Conservation (phyloP, 2,329 filamentous ascomycete species). For the Ophiostoma piceae region DNA sequence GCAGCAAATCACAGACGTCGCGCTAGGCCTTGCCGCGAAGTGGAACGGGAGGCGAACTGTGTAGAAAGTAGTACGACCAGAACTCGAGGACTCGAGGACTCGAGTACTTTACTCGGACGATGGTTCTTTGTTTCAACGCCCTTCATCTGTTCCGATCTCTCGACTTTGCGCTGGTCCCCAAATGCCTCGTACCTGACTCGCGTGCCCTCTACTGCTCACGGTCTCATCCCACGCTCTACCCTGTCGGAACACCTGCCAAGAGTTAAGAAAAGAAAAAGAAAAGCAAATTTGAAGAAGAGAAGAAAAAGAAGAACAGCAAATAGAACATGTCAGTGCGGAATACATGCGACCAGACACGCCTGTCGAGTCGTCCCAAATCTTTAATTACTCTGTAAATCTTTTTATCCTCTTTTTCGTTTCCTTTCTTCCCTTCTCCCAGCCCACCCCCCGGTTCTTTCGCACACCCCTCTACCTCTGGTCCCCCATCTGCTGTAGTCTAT, state of each 20-base stretch:
- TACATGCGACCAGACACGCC: background rate
- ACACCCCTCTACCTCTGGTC: background rate
- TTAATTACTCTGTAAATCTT: background rate
- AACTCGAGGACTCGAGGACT: background rate
- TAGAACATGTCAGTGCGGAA: background rate
- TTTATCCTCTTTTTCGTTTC: background rate
- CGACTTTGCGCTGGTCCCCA: background rate
- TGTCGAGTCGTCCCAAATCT: background rate
- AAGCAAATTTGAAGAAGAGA: background rate
- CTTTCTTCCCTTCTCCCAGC: background rate
- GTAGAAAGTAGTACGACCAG: slow-evolving; percentile 3
- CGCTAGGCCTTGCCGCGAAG: slow-evolving; percentile 11
- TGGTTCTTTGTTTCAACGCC: background rate
- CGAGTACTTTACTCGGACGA: background rate
- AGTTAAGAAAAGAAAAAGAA: background rate
- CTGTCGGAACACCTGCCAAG: background rate
- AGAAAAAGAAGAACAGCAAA: too few relatives aligned
- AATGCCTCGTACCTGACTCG: background rate
- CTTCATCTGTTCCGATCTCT: background rate
- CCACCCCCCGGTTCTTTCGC: background rate
- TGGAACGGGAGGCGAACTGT: slow-evolving; percentile 9
- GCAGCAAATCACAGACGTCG: background rate
- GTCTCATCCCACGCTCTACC: slow-evolving; percentile 6
- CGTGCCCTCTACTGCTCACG: background rate
- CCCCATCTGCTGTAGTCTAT: background rate